These are phyloP conservation scores for Trichomonas gallinae DNA, from an alignment of 208 protist species.

Conservation along the genomic window DNA sequence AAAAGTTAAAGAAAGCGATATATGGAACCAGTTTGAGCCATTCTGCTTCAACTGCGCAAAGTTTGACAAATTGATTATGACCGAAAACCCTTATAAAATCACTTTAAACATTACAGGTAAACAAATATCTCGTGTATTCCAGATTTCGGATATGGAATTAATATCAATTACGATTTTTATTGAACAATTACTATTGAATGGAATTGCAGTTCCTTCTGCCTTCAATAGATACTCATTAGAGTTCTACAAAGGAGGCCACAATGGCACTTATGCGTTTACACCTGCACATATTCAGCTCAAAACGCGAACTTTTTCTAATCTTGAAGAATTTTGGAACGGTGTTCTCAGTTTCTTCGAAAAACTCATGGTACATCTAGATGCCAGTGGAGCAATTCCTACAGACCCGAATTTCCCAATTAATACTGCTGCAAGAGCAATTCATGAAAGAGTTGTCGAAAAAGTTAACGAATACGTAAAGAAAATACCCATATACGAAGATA, in stretches of 20 bases:
- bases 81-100: not conserved
- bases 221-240: not conserved
- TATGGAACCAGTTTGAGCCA: not conserved
- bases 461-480: not conserved
- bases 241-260: not conserved
- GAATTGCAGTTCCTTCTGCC: not conserved
- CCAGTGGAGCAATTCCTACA: not conserved
- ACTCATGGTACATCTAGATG: not conserved
- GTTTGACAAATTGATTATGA: not conserved
- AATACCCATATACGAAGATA: not conserved
- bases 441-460: not conserved
- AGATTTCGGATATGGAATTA: not conserved
- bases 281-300: not conserved
- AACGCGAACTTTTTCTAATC: not conserved
- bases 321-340: not conserved
- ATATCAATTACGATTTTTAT: not conserved
- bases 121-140: not conserved
- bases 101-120: not conserved
- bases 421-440: not conserved
- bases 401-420: not conserved
- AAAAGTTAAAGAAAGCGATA: not conserved
- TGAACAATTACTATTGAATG: not conserved
- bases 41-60: not conserved
- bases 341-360: not conserved
- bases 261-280: not conserved